A percentile compares a stretch with the other conserved stretches of the same genome.
Evolutionary conservation across 2,329 filamentous ascomycete species (phyloP).

Genomic region (Endoconidiophora polonica): DNA sequence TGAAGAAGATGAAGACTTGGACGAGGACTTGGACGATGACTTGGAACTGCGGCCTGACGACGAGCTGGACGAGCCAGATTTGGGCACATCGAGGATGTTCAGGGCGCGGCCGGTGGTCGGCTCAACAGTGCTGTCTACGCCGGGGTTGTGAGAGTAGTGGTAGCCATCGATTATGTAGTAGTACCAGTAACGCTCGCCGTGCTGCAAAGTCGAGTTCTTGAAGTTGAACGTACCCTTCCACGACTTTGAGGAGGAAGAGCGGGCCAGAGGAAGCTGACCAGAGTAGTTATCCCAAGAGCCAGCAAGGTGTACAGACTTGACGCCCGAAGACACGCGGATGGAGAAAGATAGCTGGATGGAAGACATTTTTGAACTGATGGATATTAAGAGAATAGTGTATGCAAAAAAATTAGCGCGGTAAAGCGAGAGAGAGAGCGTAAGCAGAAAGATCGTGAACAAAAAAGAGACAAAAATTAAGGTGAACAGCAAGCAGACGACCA

Average conservation of each 20-base stretch:
- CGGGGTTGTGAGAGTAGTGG: conserved; percentile 92
- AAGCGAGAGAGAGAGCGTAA: too few species aligned
- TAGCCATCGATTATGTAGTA: conserved; percentile 99
- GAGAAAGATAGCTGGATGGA: conserved; percentile 88
- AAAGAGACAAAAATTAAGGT: conserved; percentile 15
- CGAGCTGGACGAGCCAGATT: conserved; percentile 24
- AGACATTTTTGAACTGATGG: conserved; percentile 47
- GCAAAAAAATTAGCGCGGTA: conserved; percentile 6
- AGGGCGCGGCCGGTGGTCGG: conserved; percentile 92
- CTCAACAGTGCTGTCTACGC: conserved; percentile 75
- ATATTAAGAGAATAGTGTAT: conserved; percentile 12
- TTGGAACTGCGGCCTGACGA: conserved; percentile 27
- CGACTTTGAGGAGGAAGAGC: conserved; percentile 71
- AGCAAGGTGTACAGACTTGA: conserved; percentile 94
- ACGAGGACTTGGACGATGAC: conserved; percentile 29
- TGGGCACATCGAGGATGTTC: conserved; percentile 90
- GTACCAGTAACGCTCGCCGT: conserved; percentile 96
- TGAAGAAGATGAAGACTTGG: conserved; percentile 23
- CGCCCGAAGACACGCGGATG: conserved; percentile 86
- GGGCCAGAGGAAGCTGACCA: conserved; percentile 84
- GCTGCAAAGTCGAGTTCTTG: conserved; percentile 68
- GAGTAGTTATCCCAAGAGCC: conserved; percentile 97
- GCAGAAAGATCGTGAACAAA: conserved; percentile 15
- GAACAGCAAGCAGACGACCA: conserved; percentile 19
- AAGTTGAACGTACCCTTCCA: conserved; percentile 98